A percentile compares a stretch with the other conserved stretches of the same genome.
phyloP scores from a whole-genome alignment of 805 yeast species.

The Yamadazyma takamatsuzukensis region DNA sequence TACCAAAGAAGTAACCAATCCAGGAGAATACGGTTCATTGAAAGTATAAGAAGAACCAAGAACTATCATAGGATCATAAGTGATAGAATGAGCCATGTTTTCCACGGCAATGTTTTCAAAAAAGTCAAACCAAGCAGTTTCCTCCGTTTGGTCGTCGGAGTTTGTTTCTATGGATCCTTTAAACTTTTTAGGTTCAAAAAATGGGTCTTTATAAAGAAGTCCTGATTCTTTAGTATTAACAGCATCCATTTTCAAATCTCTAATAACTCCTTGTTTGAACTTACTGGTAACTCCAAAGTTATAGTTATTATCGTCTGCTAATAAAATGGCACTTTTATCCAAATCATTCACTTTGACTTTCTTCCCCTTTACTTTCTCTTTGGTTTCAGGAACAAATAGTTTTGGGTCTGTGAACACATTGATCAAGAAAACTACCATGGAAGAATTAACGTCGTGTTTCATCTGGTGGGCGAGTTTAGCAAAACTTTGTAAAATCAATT shows the following conservation, averaged over 20 bases:
- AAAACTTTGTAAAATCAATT: slow-evolving; percentile 33
- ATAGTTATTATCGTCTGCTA: slow-evolving; percentile 48
- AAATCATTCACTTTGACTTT: slow-evolving; percentile 23
- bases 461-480: slow-evolving; percentile 26
- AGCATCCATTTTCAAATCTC: too few species aligned
- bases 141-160: slow-evolving; percentile 17
- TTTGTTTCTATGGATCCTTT: slow-evolving; percentile 5
- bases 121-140: slow-evolving; percentile 26
- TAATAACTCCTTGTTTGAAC: too few species aligned
- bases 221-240: slow-evolving; percentile 23
- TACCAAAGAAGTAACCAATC: slow-evolving; percentile 43
- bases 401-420: slow-evolving; percentile 36
- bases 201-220: slow-evolving; percentile 12
- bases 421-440: slow-evolving; percentile 36
- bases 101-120: slow-evolving; percentile 23
- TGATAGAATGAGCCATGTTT: slow-evolving; percentile 24
- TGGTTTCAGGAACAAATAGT: slow-evolving; percentile 21
- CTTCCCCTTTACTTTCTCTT: slow-evolving; percentile 13
- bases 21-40: slow-evolving; percentile 20
- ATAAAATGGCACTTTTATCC: slow-evolving; percentile 21
- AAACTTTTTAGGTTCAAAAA: slow-evolving; percentile 26
- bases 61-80: slow-evolving; percentile 29
- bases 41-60: slow-evolving; percentile 24
- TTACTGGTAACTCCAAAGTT: slow-evolving; percentile 56
- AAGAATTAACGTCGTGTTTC: slow-evolving; percentile 39